Percentiles rank a stretch among this genome's conserved stretches.
phyloP scores from a whole-genome alignment of 2,329 filamentous ascomycete species.

The Nothopassalora personata region DNA sequence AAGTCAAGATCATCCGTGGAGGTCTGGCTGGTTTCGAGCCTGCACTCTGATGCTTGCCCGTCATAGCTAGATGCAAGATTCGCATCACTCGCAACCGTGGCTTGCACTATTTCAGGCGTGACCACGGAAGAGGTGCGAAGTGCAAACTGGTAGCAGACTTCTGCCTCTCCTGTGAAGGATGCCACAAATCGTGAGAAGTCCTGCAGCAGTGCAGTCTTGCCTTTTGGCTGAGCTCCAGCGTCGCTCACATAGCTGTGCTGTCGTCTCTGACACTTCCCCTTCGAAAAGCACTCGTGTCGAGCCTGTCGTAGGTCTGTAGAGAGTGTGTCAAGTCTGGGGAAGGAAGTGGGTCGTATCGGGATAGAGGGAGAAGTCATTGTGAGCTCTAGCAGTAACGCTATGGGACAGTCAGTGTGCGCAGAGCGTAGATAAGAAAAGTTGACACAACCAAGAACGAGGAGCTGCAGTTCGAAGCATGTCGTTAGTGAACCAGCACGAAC shows the following conservation, averaged over 20 bases:
- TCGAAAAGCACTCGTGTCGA: not conserved
- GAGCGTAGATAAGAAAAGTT: not conserved
- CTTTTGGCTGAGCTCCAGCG: conserved; percentile 6
- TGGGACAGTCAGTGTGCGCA: not conserved
- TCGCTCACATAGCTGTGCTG: conserved; percentile 6
- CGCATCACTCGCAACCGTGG: not conserved
- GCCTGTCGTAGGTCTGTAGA: not conserved
- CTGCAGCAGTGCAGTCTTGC: conserved; percentile 9
- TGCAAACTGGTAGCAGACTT: conserved; percentile 12
- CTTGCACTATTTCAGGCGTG: conserved; percentile 7
- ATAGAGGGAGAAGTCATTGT: conserved; percentile 5
- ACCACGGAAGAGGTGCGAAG: not conserved
- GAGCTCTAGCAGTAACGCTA: not conserved
- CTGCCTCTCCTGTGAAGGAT: conserved; percentile 10
- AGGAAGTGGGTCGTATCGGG: conserved; percentile 5
- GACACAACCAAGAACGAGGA: not conserved
- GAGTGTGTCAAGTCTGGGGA: conserved; percentile 12
- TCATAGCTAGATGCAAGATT: not conserved
- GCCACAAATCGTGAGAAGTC: conserved; percentile 12
- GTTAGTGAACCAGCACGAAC: not conserved
- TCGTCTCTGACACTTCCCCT: not conserved
- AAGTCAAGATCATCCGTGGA: not conserved
- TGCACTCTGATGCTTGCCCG: not conserved
- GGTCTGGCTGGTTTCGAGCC: not conserved
- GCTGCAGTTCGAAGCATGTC: not conserved